Evolutionary conservation across 2,329 filamentous ascomycete genomes (phyloP), one percentile per base, ranked within the genome.

Genomic region (Ceratocystis eucalypticola): DNA sequence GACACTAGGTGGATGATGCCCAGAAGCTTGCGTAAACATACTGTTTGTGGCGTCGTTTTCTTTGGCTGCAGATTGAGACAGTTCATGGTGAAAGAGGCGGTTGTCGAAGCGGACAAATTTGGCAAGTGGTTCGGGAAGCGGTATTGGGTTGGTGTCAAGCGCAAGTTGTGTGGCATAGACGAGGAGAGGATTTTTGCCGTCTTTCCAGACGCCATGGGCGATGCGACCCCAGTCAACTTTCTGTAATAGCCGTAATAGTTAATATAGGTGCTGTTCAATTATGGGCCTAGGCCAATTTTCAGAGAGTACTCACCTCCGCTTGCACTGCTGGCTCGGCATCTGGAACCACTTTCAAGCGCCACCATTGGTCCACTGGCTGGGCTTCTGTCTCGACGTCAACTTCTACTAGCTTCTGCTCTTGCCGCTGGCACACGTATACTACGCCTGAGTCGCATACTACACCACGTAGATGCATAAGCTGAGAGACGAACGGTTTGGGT

Each of bases 131-230:
- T 74, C 70, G 53, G 80, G 74, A 17, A 83, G 72, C 10, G 76
- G 73, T 2, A 72, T 69, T 10, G 67, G 71, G 2, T 74, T 71
- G 22, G 70, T 69, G 12, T 74, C 69, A 67, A 82, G 71, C 28
- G 81, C 80, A 30, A 74, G 72, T 68, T 83, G 80, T 3, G 80
- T 80, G 25, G 82, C 82, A 70, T 84, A 84, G 3, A 84, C 73
- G 2, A 84, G 70, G 0, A 79, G 77, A 20, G 74, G 76, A 65
- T 78, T 80, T 7, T 77, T 78, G 30, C 64, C 64, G 61, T 82
- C 80, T 6, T 75, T 74, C 73, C 78, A 80, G 22, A 81, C 76
- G 8, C 78, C 76, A 61, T 75, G 71, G 2, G 81, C 72, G 28
- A 82, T 77, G 44, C 76, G 74, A 48, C 80, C 77, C 25, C 77